Evolutionary conservation across 2,329 filamentous ascomycete genomes (phyloP).

Genomic region (Aphanoascus verrucosus): DNA sequence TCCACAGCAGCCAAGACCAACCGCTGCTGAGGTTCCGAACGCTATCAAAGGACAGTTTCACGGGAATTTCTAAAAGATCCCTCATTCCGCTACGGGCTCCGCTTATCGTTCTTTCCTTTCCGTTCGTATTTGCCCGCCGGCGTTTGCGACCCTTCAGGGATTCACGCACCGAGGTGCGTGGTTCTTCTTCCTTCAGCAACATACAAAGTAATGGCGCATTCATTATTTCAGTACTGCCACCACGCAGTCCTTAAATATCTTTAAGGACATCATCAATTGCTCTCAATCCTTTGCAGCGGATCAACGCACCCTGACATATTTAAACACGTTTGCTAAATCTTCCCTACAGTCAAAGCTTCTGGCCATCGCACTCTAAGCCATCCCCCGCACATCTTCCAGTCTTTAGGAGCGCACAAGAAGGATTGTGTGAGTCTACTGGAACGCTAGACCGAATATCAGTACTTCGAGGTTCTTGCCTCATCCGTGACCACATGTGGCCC

Average conservation of each 20-base stretch:
- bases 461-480: constrained; percentile 13
- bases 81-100: too few relatives aligned
- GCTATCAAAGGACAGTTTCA: too few relatives aligned
- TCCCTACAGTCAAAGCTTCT: constrained; percentile 13
- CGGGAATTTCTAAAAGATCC: too few relatives aligned
- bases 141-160: too few relatives aligned
- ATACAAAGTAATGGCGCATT: too few relatives aligned
- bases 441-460: constrained; percentile 13
- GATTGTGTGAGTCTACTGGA: constrained; percentile 3
- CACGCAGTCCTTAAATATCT: too few relatives aligned
- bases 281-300: background rate
- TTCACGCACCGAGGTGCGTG: too few relatives aligned
- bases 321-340: constrained; percentile 12
- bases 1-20: too few relatives aligned
- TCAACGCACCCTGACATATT: background rate
- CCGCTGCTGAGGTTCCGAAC: too few relatives aligned
- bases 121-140: too few relatives aligned
- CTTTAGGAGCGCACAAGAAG: constrained; percentile 8
- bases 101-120: too few relatives aligned
- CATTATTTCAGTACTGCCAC: background rate
- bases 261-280: background rate
- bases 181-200: too few relatives aligned
- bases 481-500: constrained; percentile 17
- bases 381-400: constrained; percentile 14
- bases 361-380: constrained; percentile 14